Base-by-base conservation (phyloP, 2,329 filamentous ascomycete genomes). In the Rhynchosporium secalis region DNA sequence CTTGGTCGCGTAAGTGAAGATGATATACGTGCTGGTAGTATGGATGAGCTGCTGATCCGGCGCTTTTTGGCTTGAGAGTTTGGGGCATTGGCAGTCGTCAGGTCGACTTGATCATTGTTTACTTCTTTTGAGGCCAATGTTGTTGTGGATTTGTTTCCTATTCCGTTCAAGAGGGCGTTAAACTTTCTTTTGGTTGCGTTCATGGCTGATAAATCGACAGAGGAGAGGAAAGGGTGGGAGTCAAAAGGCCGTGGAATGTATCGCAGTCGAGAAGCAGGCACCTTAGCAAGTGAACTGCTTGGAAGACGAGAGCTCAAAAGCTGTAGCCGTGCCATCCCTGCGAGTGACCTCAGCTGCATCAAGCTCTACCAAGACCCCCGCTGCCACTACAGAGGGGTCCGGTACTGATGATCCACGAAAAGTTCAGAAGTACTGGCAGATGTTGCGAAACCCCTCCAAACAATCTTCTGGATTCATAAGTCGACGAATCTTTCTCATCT, bases 111-210 rank as follows among this genome's bases (percentile, higher is more conserved):
- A 60, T 68, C 75, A 69, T 75, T 76, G 62, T 77, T 76, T 64
- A 73, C 69, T 49, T 69, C 62, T 55, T 74, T 70, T 59, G 76
- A 69, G 29, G 72, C 71, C 57, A 77, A 72, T 63, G 83, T 76
- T 69, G 79, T 78, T 13, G 73, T 74, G 60, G 76, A 75, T 60
- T 74, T 75, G 55, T 75, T 83, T 71, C 84, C 84, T 69, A 88
- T 81, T 68, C 85, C 80, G 72, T 92, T 89, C 33, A 93, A 80
- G 15, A 92, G 81, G 70, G 84, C 83, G 76, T 92, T 89, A 78
- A 93, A 92, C 76, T 93, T 93, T 70, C 90, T 84, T 78, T 93
- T 94, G n/a, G 88, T 91, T 29, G 88, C 85, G 73, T 90, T 90
- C 80, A 92, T 90, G 51, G 77, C 58, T 52, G 56, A 28, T 31